A percentile compares a stretch with the other conserved stretches of the same genome.
Conservation (phyloP, 176 grass and related monocot species). For the Hordeum vulgare region DNA sequence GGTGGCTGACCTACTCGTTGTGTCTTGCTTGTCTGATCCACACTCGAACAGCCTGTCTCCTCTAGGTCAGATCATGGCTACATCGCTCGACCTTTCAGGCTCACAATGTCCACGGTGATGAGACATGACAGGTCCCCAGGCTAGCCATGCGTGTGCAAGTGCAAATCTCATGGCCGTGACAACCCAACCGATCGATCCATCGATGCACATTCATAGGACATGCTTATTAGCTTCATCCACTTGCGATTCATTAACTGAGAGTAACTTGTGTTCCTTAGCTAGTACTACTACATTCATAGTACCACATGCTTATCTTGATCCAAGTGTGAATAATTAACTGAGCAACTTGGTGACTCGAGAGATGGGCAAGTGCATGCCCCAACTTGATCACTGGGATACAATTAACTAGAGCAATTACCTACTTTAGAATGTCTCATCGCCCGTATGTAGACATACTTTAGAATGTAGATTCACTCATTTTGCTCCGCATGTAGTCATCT, state of each 20-base stretch:
- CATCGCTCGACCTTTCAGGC: not conserved
- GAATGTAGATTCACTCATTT: too few species aligned
- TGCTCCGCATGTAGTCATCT: too few species aligned
- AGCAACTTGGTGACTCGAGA: not conserved
- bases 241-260: too few species aligned
- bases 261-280: not conserved
- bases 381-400: not conserved
- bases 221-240: too few species aligned
- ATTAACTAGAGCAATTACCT: not conserved
- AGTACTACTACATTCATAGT: not conserved
- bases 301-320: not conserved
- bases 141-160: not conserved
- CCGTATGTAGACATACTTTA: too few species aligned
- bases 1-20: not conserved
- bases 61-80: conserved; percentile 12
- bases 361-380: not conserved
- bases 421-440: too few species aligned
- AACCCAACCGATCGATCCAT: conserved; percentile 19
- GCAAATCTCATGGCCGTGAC: conserved; percentile 4
- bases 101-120: too few species aligned
- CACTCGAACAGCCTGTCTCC: conserved; percentile 30
- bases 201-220: not conserved
- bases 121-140: conserved; percentile 11
- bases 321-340: not conserved
- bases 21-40: conserved; percentile 11